Percentiles rank a stretch among this genome's conserved stretches.
Conservation (phyloP, 2,329 filamentous ascomycete genomes). For the Colletotrichum sp. region DNA sequence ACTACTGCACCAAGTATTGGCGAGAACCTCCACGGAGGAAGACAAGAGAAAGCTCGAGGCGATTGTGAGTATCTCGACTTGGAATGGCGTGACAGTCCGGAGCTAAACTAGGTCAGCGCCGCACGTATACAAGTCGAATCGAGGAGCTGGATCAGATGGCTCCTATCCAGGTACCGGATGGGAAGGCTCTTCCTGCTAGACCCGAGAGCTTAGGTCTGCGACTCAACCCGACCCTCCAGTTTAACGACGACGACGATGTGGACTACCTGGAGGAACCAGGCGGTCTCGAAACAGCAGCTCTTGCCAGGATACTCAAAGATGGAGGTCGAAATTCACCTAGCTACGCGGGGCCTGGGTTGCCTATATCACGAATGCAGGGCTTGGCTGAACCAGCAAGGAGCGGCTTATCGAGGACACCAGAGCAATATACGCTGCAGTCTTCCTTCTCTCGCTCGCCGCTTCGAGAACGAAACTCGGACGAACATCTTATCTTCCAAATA, state of each 20-base stretch:
- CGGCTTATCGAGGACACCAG: constrained; percentile 23
- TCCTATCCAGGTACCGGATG: constrained; percentile 55
- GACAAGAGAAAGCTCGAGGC: constrained; percentile 91
- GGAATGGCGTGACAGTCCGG: background rate
- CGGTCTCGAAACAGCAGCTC: constrained; percentile 57
- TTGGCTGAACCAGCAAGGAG: background rate
- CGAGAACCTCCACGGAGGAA: constrained; percentile 82
- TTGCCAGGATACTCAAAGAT: constrained; percentile 46
- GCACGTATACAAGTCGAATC: constrained; percentile 90
- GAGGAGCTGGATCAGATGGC: constrained; percentile 81
- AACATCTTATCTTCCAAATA: constrained; percentile 47
- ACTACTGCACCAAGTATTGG: constrained; percentile 85
- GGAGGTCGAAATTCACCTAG: background rate
- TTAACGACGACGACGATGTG: constrained; percentile 44
- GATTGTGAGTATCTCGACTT: constrained; percentile 70
- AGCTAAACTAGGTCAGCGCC: constrained; percentile 61
- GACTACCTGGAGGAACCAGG: constrained; percentile 49
- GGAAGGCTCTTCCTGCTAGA: constrained; percentile 78
- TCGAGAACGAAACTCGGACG: constrained; percentile 33
- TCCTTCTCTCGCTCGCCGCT: constrained; percentile 59
- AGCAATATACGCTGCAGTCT: constrained; percentile 49
- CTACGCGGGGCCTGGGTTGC: background rate
- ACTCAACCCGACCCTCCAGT: constrained; percentile 39
- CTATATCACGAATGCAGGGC: constrained; percentile 22
- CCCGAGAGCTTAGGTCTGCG: constrained; percentile 62